These are phyloP conservation scores for Elaphomyces granulatus DNA, from an alignment of 495 filamentous ascomycete genomes.

Conservation along the genomic window DNA sequence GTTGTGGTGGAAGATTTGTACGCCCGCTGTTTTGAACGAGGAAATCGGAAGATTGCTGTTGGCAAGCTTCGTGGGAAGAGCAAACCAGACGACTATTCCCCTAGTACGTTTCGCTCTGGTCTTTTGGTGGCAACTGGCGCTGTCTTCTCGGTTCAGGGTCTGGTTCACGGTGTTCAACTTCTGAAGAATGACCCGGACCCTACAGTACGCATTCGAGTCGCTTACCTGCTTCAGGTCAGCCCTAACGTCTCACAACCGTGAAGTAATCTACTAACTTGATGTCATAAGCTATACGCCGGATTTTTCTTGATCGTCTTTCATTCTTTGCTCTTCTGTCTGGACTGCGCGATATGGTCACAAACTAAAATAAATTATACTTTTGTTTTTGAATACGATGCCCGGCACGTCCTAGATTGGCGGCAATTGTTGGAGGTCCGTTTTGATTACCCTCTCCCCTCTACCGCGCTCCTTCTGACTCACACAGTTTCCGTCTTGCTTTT, in stretches of 20 bases:
- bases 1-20: conserved; percentile 76
- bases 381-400: conserved; percentile 87
- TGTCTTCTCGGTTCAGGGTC: conserved; percentile 59
- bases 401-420: conserved; percentile 76
- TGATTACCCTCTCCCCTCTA: background rate
- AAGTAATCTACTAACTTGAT: conserved; percentile 12
- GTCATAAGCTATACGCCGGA: conserved; percentile 69
- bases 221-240: conserved; percentile 60
- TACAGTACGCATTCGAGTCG: conserved; percentile 37
- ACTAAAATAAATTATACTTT: conserved; percentile 91
- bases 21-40: conserved; percentile 78
- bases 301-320: conserved; percentile 67
- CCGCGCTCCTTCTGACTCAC: background rate
- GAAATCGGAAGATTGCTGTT: conserved; percentile 79
- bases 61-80: conserved; percentile 61
- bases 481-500: conserved; percentile 59
- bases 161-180: conserved; percentile 49
- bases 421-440: conserved; percentile 58
- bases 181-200: conserved; percentile 34
- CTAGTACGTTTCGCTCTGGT: conserved; percentile 63
- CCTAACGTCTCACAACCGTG: background rate
- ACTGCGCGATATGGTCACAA: conserved; percentile 64
- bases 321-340: conserved; percentile 59
- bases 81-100: conserved; percentile 53
- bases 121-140: conserved; percentile 59